phyloP scores from a whole-genome alignment of 352 stramenopile genomes.

The Pythium utonaiense region DNA sequence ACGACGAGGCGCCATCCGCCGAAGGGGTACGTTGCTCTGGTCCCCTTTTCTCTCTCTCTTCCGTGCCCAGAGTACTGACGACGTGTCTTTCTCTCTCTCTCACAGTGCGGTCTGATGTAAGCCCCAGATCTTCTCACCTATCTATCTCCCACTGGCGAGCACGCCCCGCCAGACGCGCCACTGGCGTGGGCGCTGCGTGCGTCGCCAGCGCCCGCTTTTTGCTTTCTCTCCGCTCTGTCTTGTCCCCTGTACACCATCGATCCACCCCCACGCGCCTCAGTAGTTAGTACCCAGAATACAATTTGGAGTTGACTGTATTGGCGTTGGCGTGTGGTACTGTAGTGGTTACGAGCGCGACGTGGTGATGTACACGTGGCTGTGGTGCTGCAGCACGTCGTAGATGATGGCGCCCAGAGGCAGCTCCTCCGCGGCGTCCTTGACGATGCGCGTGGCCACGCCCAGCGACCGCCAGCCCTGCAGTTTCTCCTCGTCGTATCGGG shows the following conservation, averaged over 20 bases:
- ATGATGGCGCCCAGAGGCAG: constrained; percentile 54
- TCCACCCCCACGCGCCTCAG: neutral
- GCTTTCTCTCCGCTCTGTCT: constrained; percentile 8
- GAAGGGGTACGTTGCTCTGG: constrained; percentile 42
- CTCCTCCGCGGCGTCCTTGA: constrained; percentile 40
- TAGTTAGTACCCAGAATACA: constrained; percentile 22
- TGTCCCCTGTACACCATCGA: constrained; percentile 22
- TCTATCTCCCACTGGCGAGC: constrained; percentile 11
- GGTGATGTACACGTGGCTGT: constrained; percentile 64
- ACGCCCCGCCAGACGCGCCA: neutral
- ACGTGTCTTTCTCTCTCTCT: too few species aligned
- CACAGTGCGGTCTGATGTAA: constrained; percentile 28
- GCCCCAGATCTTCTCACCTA: constrained; percentile 9
- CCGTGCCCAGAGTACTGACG: too few species aligned
- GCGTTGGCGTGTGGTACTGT: neutral
- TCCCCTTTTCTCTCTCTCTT: neutral
- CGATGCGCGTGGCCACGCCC: constrained; percentile 38
- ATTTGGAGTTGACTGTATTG: constrained; percentile 1
- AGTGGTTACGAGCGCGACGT: constrained; percentile 25
- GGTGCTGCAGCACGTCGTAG: constrained; percentile 57
- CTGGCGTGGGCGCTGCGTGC: constrained; percentile 1
- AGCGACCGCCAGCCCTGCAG: constrained; percentile 50
- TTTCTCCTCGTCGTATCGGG: constrained; percentile 53
- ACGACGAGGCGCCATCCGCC: constrained; percentile 44
- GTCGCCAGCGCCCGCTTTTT: neutral